These are phyloP conservation scores for Prunus mume DNA, from an alignment of 306 rosid genomes.

Conservation along the genomic window DNA sequence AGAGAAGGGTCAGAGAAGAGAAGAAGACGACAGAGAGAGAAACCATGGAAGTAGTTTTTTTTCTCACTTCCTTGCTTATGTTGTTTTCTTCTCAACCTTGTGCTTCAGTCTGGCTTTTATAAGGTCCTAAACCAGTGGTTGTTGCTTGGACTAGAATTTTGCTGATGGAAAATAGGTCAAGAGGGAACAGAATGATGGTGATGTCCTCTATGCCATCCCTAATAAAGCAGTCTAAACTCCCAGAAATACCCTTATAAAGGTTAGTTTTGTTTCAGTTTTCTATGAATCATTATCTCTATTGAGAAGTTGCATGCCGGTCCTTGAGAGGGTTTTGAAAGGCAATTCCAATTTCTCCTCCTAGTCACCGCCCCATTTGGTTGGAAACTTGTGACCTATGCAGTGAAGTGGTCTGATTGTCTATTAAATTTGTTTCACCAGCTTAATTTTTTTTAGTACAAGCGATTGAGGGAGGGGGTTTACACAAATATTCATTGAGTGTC, in stretches of 20 bases:
- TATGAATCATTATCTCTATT: not conserved
- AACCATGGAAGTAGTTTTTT: slow-evolving; percentile 32
- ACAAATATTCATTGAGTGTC: no score
- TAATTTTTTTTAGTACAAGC: not conserved
- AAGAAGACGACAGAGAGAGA: slow-evolving; percentile 37
- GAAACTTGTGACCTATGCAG: not conserved
- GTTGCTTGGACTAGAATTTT: slow-evolving; percentile 61
- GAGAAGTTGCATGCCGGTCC: not conserved
- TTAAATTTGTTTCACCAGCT: not conserved
- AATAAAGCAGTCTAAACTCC: not conserved
- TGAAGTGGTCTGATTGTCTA: not conserved
- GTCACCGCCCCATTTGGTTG: not conserved
- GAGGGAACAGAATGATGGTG: slow-evolving; percentile 62
- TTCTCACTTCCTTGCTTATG: slow-evolving; percentile 2
- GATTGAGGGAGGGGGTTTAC: no score
- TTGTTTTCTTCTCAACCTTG: slow-evolving; percentile 26
- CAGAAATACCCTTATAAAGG: not conserved
- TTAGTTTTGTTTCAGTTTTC: not conserved
- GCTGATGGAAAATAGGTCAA: slow-evolving; percentile 37
- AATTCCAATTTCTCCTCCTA: not conserved
- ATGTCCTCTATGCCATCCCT: slow-evolving; percentile 17
- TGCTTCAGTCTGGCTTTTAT: slow-evolving; percentile 48
- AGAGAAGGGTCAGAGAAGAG: slow-evolving; percentile 41
- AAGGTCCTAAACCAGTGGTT: slow-evolving; percentile 40
- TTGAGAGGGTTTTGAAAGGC: slow-evolving; percentile 15